phyloP scores from a whole-genome alignment of 1,284 basidiomycete species.

The Hemileia vastatrix region DNA sequence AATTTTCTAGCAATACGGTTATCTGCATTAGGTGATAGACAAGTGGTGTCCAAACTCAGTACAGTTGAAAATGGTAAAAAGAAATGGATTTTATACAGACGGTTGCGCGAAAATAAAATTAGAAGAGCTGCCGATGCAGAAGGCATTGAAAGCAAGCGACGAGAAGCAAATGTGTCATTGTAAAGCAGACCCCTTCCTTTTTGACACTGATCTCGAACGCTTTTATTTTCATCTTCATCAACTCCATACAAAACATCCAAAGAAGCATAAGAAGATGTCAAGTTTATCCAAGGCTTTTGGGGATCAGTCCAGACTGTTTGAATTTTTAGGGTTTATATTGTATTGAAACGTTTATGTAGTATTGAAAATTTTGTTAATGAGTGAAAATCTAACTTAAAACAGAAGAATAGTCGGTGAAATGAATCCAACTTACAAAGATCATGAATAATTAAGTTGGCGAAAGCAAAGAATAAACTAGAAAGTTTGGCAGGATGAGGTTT shows the following conservation, averaged over 20 bases:
- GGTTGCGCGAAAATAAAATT: constrained; percentile 17
- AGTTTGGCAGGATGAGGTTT: constrained; percentile 14
- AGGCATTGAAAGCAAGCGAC: constrained; percentile 19
- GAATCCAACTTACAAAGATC: too few species aligned
- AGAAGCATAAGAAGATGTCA: constrained; percentile 20
- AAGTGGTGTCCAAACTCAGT: too few species aligned
- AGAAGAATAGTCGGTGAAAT: too few species aligned
- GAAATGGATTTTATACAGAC: too few species aligned
- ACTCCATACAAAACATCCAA: constrained; percentile 19
- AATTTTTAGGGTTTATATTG: too few species aligned
- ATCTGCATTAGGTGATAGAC: too few species aligned
- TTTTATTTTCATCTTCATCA: constrained; percentile 5
- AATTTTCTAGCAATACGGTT: constrained; percentile 17
- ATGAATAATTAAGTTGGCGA: constrained; percentile 23
- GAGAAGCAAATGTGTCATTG: constrained; percentile 20
- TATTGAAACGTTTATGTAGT: neutral
- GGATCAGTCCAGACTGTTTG: too few species aligned
- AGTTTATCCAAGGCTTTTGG: constrained; percentile 20
- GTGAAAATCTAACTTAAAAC: too few species aligned
- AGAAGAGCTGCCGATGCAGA: constrained; percentile 17
- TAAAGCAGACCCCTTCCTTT: constrained; percentile 15
- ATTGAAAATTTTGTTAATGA: too few species aligned
- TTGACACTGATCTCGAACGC: constrained; percentile 1
- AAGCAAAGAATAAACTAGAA: constrained; percentile 19
- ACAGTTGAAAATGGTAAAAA: too few species aligned